These are phyloP conservation scores for Pseudocercospora musae DNA, from an alignment of 2,329 filamentous ascomycete species.

Conservation along the genomic window DNA sequence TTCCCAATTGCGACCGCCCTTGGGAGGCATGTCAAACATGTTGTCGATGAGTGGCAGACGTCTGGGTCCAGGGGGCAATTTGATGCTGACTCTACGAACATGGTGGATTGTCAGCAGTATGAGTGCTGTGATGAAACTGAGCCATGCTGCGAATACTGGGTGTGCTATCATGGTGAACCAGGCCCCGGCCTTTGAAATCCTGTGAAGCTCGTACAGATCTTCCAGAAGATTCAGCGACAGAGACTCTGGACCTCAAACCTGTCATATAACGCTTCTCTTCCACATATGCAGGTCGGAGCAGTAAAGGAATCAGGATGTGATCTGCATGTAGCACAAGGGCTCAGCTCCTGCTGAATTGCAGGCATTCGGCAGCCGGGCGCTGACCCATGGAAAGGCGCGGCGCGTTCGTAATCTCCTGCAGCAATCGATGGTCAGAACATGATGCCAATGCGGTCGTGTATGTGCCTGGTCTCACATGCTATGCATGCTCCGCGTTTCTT, in stretches of 20 bases:
- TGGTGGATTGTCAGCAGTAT: background rate
- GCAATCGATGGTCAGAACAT: background rate
- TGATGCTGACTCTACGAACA: background rate
- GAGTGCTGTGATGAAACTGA: background rate
- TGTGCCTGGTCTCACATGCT: background rate
- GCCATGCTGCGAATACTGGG: background rate
- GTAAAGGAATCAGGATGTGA: background rate
- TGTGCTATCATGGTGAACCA: background rate
- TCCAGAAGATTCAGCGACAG: too few relatives aligned
- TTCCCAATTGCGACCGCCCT: slow-evolving; percentile 36
- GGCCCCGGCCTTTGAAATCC: background rate
- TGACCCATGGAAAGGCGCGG: background rate
- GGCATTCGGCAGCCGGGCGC: background rate
- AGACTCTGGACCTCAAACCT: background rate
- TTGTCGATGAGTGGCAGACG: slow-evolving; percentile 24
- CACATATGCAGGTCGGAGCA: background rate
- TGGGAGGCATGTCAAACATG: slow-evolving; percentile 23
- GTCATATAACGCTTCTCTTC: background rate
- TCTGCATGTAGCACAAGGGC: background rate
- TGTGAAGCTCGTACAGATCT: background rate
- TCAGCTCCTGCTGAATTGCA: background rate
- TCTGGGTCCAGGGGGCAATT: background rate
- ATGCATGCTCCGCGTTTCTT: background rate
- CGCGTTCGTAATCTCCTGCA: background rate
- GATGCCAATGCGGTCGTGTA: background rate